phyloP scores from a whole-genome alignment of 164 flowering plant species.

The Stephania cephalantha region DNA sequence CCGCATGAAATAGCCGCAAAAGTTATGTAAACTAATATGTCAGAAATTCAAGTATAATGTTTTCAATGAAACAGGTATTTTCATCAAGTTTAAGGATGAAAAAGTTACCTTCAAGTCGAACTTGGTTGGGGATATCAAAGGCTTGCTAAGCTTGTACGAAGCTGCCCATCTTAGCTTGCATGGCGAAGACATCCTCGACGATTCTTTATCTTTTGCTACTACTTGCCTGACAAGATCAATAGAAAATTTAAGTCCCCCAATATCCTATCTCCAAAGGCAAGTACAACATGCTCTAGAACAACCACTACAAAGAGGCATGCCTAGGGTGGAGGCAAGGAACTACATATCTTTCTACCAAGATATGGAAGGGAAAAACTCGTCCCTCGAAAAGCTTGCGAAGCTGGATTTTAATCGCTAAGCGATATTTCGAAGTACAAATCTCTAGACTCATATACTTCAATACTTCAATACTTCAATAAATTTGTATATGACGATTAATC shows the following conservation, averaged over 20 bases:
- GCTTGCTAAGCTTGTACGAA: constrained; percentile 4
- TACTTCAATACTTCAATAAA: too few relatives aligned
- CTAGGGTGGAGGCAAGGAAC: too few relatives aligned
- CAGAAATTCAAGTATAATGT: too few relatives aligned
- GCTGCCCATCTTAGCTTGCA: background rate
- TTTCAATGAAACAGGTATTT: background rate
- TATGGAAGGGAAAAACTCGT: background rate
- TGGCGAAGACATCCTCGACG: background rate
- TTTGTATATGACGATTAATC: too few relatives aligned
- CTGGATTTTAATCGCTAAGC: background rate
- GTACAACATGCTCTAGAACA: too few relatives aligned
- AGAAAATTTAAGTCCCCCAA: too few relatives aligned
- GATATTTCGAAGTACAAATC: background rate
- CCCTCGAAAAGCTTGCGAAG: background rate
- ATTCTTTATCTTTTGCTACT: background rate
- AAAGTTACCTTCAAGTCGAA: background rate
- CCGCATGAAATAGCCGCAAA: too few relatives aligned
- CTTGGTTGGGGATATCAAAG: background rate
- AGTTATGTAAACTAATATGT: too few relatives aligned
- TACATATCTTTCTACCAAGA: background rate
- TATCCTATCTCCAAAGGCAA: too few relatives aligned
- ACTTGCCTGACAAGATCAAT: background rate
- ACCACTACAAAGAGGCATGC: too few relatives aligned
- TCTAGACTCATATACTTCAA: too few relatives aligned
- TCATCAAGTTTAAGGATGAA: background rate